These are phyloP conservation scores for Leccinum disarticulatum DNA, from an alignment of 768 basidiomycete genomes.

Conservation along the genomic window DNA sequence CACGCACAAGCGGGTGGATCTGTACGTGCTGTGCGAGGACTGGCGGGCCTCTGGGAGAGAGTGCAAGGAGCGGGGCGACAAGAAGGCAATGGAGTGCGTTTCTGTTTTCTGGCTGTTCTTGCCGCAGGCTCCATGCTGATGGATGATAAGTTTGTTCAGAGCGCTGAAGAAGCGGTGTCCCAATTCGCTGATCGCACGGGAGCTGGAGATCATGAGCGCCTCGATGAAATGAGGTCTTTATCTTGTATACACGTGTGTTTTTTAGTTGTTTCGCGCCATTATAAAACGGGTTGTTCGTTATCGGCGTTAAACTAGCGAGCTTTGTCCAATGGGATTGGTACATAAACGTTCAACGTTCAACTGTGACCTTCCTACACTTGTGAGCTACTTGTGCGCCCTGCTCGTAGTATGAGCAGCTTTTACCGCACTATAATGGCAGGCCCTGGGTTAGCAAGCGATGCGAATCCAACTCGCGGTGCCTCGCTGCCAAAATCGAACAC, in stretches of 20 bases:
- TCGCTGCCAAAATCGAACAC: too few relatives aligned
- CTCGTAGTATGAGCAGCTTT: too few relatives aligned
- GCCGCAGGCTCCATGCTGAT: conserved; percentile 2
- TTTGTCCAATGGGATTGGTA: not conserved
- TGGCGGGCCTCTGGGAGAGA: conserved; percentile 87
- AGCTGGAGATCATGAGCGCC: conserved; percentile 63
- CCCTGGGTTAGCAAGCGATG: too few relatives aligned
- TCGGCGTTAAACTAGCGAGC: not conserved
- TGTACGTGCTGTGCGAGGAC: conserved; percentile 89
- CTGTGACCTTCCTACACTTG: too few relatives aligned
- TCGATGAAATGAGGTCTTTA: conserved; percentile 63
- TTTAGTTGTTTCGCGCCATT: not conserved
- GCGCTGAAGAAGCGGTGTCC: conserved; percentile 73
- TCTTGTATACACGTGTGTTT: not conserved
- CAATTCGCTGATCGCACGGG: conserved; percentile 76
- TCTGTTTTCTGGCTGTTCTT: not conserved
- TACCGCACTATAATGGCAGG: too few relatives aligned
- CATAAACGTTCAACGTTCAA: too few relatives aligned
- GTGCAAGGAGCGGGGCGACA: conserved; percentile 88
- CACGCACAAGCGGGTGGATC: conserved; percentile 72
- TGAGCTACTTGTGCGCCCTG: too few relatives aligned
- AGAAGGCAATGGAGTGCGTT: conserved; percentile 80
- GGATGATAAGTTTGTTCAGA: conserved; percentile 39
- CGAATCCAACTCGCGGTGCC: too few relatives aligned
- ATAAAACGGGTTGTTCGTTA: not conserved